These are phyloP conservation scores for Phialemonium atrogriseum DNA, from an alignment of 2,329 filamentous ascomycete species.

Conservation along the genomic window DNA sequence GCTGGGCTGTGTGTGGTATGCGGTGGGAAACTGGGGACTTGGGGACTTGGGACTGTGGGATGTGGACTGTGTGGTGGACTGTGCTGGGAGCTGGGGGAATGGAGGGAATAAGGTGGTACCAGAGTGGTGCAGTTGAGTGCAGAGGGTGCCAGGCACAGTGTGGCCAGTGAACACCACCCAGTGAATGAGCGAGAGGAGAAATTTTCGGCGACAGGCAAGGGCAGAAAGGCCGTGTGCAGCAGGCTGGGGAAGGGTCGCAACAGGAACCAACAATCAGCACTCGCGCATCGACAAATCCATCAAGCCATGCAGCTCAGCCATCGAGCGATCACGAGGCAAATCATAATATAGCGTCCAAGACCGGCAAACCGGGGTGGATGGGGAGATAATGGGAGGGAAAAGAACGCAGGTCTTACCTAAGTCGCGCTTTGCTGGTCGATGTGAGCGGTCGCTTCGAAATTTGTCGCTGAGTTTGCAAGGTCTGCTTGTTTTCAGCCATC, in stretches of 20 bases:
- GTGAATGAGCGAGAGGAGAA: slow-evolving; percentile 14
- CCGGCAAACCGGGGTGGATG: slow-evolving; percentile 20
- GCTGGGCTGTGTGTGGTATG: slow-evolving; percentile 15
- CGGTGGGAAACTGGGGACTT: slow-evolving; percentile 15
- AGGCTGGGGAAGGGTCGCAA: too few relatives aligned
- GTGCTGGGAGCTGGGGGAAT: background rate
- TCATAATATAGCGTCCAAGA: slow-evolving; percentile 15
- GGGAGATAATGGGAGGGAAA: slow-evolving; percentile 17
- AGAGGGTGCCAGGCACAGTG: background rate
- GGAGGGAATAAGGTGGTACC: background rate
- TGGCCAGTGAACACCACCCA: too few relatives aligned
- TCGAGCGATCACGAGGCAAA: slow-evolving; percentile 19
- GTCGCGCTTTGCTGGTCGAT: slow-evolving; percentile 18
- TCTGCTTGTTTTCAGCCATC: too few relatives aligned
- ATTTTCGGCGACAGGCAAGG: slow-evolving; percentile 13
- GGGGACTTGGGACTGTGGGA: slow-evolving; percentile 7
- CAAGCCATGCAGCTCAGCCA: slow-evolving; percentile 15
- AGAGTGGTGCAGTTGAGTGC: background rate
- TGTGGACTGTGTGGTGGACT: background rate
- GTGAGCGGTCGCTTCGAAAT: too few relatives aligned
- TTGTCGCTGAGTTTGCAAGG: too few relatives aligned
- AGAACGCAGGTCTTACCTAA: slow-evolving; percentile 25
- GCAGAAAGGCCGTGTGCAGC: slow-evolving; percentile 5
- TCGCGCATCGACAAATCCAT: slow-evolving; percentile 15
- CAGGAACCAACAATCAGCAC: slow-evolving; percentile 15